A percentile compares a stretch with the other conserved stretches of the same genome.
phyloP scores from a whole-genome alignment of 2,329 filamentous ascomycete genomes.

The Colletotrichum cordylinicola region DNA sequence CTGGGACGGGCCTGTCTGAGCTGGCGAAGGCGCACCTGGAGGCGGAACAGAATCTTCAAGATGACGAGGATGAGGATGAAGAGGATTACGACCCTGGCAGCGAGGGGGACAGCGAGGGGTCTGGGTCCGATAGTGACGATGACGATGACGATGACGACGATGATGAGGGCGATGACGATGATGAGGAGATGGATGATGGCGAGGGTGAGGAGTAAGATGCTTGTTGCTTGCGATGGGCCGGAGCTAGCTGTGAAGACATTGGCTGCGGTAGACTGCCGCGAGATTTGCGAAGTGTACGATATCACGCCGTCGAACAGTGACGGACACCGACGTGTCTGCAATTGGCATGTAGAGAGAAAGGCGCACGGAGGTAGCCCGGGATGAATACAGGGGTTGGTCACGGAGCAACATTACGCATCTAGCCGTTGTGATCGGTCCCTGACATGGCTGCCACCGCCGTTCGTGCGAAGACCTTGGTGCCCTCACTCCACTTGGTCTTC shows the following conservation, averaged over 20 bases:
- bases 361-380: neutral
- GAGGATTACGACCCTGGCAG: constrained; percentile 71
- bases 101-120: constrained; percentile 64
- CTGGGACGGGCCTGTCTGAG: constrained; percentile 50
- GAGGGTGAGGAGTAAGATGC: neutral
- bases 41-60: constrained; percentile 58
- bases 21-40: constrained; percentile 56
- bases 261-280: neutral
- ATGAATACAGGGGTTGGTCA: neutral
- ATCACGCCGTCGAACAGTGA: neutral
- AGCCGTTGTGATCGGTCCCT: fast-evolving
- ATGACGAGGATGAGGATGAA: constrained; percentile 69
- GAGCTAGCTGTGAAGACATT: neutral
- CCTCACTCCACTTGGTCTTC: fast-evolving
- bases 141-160: constrained; percentile 47
- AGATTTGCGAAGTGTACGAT: neutral
- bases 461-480: fast-evolving
- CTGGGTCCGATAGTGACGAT: constrained; percentile 57
- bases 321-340: neutral
- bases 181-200: constrained; percentile 13
- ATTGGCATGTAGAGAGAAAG: neutral
- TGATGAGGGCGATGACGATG: constrained; percentile 39
- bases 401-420: neutral
- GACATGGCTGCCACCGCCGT: neutral
- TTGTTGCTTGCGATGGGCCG: no score